These are phyloP conservation scores for Aureobasidium pullulans DNA, from an alignment of 2,329 filamentous ascomycete species.

Conservation along the genomic window DNA sequence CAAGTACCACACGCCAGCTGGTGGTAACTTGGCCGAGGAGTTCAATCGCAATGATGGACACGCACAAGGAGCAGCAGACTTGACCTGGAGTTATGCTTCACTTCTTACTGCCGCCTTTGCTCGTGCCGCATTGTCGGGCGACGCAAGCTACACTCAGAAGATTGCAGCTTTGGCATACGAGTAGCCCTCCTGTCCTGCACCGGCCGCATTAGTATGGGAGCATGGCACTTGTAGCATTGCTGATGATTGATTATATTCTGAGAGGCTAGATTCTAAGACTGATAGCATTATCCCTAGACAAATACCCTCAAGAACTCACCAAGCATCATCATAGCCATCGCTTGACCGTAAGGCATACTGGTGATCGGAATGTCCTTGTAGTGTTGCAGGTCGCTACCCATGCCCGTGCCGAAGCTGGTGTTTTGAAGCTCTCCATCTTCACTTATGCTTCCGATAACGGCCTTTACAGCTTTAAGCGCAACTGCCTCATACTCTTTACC, in stretches of 20 bases:
- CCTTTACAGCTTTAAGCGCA: constrained; percentile 59
- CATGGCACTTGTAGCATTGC: neutral
- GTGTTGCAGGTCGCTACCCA: constrained; percentile 66
- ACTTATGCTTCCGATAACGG: constrained; percentile 59
- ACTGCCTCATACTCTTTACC: constrained; percentile 52
- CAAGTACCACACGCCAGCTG: constrained; percentile 25
- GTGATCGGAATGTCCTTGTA: constrained; percentile 71
- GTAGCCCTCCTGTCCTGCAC: neutral
- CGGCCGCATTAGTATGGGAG: neutral
- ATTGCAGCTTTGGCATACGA: constrained; percentile 6
- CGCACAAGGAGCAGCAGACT: constrained; percentile 24
- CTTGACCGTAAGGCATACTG: constrained; percentile 78
- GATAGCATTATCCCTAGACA: constrained; percentile 28
- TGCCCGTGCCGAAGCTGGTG: constrained; percentile 71
- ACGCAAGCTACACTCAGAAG: neutral
- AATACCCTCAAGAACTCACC: constrained; percentile 64
- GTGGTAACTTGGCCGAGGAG: constrained; percentile 25
- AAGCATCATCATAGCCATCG: constrained; percentile 76
- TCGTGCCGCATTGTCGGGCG: constrained; percentile 19
- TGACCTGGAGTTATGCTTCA: constrained; percentile 30
- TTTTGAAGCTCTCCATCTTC: constrained; percentile 62
- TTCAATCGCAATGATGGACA: constrained; percentile 25
- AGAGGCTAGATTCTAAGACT: neutral
- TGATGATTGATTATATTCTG: neutral
- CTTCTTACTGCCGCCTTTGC: constrained; percentile 26